These are phyloP conservation scores for Mollisiaceae sp. DNA, from an alignment of 2,329 filamentous ascomycete genomes.

Conservation along the genomic window DNA sequence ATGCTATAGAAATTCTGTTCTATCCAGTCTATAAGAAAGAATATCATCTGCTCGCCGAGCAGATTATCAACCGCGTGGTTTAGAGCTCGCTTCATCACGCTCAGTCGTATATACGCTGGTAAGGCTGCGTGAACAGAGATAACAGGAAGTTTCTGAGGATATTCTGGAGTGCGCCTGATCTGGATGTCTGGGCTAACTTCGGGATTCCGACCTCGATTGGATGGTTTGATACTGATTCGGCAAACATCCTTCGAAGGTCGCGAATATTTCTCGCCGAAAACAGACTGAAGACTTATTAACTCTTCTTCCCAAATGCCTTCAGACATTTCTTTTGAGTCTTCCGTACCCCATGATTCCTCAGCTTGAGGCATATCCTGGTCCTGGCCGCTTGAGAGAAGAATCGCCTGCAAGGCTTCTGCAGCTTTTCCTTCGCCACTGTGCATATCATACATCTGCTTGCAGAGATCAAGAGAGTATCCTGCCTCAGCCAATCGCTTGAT, in stretches of 20 bases:
- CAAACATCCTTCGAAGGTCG: conserved; percentile 67
- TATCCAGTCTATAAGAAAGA: conserved; percentile 88
- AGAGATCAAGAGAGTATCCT: conserved; percentile 86
- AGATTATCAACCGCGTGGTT: conserved; percentile 72
- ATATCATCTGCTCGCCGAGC: conserved; percentile 87
- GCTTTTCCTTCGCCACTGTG: conserved; percentile 75
- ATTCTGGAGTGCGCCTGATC: conserved; percentile 73
- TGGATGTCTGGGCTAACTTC: conserved; percentile 63
- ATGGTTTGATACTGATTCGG: conserved; percentile 67
- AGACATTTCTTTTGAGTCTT: conserved; percentile 54
- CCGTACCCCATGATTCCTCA: conserved; percentile 43
- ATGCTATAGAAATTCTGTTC: conserved; percentile 84
- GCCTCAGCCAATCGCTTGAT: conserved; percentile 81
- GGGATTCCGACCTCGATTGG: conserved; percentile 55
- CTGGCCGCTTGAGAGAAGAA: conserved; percentile 59
- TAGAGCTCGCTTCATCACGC: conserved; percentile 79
- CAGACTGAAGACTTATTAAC: conserved; percentile 80
- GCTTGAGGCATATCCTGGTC: conserved; percentile 43
- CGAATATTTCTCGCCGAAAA: conserved; percentile 77
- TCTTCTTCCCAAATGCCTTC: conserved; percentile 84
- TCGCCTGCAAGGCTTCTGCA: conserved; percentile 78
- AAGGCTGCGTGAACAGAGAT: conserved; percentile 73
- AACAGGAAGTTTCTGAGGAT: conserved; percentile 72
- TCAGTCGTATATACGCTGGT: conserved; percentile 92
- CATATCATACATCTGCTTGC: conserved; percentile 75